Percentiles rank a stretch among this genome's conserved stretches.
Evolutionary conservation across 164 flowering plant genomes (phyloP).

Genomic region (Paratinospora sagittata): DNA sequence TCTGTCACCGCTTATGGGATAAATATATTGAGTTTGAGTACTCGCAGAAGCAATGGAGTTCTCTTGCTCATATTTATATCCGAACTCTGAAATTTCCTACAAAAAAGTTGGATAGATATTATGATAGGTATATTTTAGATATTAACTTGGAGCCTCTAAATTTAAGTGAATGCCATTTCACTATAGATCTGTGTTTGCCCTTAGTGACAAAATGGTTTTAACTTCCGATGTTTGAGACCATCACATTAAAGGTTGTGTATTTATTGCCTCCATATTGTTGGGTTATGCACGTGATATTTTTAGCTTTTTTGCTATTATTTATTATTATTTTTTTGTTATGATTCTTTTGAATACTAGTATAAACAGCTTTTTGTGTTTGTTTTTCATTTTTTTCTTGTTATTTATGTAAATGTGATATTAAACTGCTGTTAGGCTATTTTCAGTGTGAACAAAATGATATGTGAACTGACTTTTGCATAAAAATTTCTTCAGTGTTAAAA

Average conservation of each 20-base stretch:
- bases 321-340: not conserved
- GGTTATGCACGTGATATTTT: not conserved
- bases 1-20: conserved; percentile 78
- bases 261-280: not conserved
- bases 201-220: not conserved
- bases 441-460: not conserved
- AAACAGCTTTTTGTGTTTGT: not conserved
- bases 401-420: no score
- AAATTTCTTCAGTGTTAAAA: conserved; percentile 50
- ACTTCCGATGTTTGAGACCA: not conserved
- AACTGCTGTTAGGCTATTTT: not conserved
- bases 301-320: not conserved
- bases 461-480: not conserved
- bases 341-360: not conserved
- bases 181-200: not conserved
- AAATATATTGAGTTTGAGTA: conserved; percentile 71
- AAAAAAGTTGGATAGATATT: conserved; percentile 58
- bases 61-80: conserved; percentile 54
- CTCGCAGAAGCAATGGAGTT: conserved; percentile 72
- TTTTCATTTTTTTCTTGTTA: not conserved
- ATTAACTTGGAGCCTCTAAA: not conserved
- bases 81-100: conserved; percentile 66
- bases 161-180: not conserved
- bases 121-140: conserved; percentile 48
- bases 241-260: not conserved